Base-by-base conservation (phyloP, 2,329 filamentous ascomycete genomes). In the Colletotrichum brevisporum region DNA sequence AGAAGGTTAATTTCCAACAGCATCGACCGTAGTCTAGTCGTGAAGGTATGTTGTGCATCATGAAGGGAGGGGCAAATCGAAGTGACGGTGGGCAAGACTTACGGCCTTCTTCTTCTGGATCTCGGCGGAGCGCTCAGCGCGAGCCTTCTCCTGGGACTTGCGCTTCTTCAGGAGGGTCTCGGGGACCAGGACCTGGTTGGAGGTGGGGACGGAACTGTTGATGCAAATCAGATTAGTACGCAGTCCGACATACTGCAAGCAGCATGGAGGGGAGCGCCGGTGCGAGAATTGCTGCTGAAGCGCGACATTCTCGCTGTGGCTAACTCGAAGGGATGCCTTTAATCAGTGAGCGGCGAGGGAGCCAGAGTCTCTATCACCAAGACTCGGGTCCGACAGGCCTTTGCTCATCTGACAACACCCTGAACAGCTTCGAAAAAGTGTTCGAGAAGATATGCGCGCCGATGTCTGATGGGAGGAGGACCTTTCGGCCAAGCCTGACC, bases 81-180 rank as follows among this genome's bases (percentile, higher is more conserved):
- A n/a, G 12, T n/a, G 45, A 54, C 13, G 0, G 8, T 0, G 13
- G n/a, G 71, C 86, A 87, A 18, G 73, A 90, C 94, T 83, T 84
- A 98, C 96, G 89, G 94, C 89, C 89, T 96, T 96, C 85, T 91
- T 93, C 89, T 97, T 93, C 85, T 94, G 89, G 75, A 90, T 83
- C 80, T 93, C 93, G 75, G 92, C 89, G 76, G 89, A 85, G 83
- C 91, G 92, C 86, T 95, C 93, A 84, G 96, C 95, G 84, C 95
- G 93, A 83, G 95, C 94, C 91, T 98, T 97, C 91, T 99, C 96
- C 88, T 98, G 95, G 85, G 91, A 94, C 94, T 99, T 99, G 89
- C 96, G 94, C 94, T 99, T 99, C 93, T 99, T 99, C 85, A 99
- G 91, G 81, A 99, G 94, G 79, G 96, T 99, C 94, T 99, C 96